These are phyloP conservation scores for Boletus barrowsii DNA, from an alignment of 768 basidiomycete genomes.

Conservation along the genomic window DNA sequence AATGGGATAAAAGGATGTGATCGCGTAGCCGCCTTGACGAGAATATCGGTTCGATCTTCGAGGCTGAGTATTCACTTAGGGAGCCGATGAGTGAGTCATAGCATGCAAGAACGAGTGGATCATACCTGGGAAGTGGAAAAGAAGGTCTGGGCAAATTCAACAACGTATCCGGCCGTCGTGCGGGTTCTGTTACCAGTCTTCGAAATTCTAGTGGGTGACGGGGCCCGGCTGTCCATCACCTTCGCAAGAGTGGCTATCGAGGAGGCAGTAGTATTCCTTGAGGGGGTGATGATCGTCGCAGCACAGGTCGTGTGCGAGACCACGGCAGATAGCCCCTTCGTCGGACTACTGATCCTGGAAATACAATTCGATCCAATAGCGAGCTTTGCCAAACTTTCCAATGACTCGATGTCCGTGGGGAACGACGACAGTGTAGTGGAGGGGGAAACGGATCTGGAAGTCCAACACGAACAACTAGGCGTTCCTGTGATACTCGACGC, in stretches of 20 bases:
- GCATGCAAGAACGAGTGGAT: background rate
- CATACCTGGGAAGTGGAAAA: background rate
- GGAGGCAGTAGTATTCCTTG: background rate
- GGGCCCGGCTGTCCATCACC: background rate
- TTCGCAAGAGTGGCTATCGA: background rate
- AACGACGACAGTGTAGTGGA: background rate
- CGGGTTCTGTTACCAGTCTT: background rate
- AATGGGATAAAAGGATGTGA: background rate
- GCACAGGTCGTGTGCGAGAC: background rate
- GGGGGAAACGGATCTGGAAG: background rate
- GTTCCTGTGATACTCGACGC: too few species aligned
- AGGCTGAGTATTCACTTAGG: background rate
- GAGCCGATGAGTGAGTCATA: background rate
- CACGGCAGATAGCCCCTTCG: background rate
- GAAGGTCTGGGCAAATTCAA: background rate
- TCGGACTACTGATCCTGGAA: background rate
- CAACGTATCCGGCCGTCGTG: background rate
- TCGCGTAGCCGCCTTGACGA: background rate
- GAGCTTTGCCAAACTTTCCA: background rate
- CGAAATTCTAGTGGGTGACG: background rate
- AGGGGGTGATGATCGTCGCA: slow-evolving; percentile 1
- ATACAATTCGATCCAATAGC: background rate
- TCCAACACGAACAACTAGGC: background rate
- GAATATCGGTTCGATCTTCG: background rate
- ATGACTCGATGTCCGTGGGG: background rate